Conservation (phyloP, 768 basidiomycete genomes). For the Zangia roseola region DNA sequence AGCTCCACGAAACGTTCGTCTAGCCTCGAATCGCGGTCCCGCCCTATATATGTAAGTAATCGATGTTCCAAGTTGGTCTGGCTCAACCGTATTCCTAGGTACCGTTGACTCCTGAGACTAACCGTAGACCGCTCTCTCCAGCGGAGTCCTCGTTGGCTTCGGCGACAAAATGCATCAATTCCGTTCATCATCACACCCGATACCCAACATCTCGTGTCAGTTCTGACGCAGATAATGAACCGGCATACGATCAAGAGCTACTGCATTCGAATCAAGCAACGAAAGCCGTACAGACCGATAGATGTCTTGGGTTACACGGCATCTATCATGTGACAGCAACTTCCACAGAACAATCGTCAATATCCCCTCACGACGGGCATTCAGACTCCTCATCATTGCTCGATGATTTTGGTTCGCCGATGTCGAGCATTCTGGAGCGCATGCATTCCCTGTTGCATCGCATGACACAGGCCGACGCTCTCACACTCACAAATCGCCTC, state of each 20-base stretch:
- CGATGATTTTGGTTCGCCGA: slow-evolving; percentile 47
- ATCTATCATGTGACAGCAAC: slow-evolving; percentile 36
- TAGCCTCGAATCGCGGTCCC: slow-evolving; percentile 35
- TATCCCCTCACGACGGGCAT: slow-evolving; percentile 54
- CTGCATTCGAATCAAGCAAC: slow-evolving; percentile 48
- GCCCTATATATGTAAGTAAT: slow-evolving; percentile 34
- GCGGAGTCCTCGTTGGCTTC: slow-evolving; percentile 33
- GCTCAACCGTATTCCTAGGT: slow-evolving; percentile 30
- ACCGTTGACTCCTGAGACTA: slow-evolving; percentile 47
- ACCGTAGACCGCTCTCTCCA: slow-evolving; percentile 42
- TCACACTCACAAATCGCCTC: slow-evolving; percentile 83
- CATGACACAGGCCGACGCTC: slow-evolving; percentile 74
- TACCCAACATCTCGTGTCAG: slow-evolving; percentile 28
- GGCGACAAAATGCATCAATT: slow-evolving; percentile 26
- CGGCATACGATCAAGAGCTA: slow-evolving; percentile 31
- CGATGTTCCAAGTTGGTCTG: not conserved
- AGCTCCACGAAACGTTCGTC: slow-evolving; percentile 30
- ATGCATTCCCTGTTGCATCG: slow-evolving; percentile 61
- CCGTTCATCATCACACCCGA: slow-evolving; percentile 21
- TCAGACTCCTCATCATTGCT: slow-evolving; percentile 77
- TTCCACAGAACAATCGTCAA: slow-evolving; percentile 36
- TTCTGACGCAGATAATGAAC: slow-evolving; percentile 48
- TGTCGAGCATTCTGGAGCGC: slow-evolving; percentile 62
- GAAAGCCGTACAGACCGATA: slow-evolving; percentile 70
- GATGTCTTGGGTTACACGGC: slow-evolving; percentile 29